Percentiles rank a stretch among this genome's conserved stretches.
Evolutionary conservation across 2,329 filamentous ascomycete genomes (phyloP).

Genomic region (Acrodontium crateriforme): DNA sequence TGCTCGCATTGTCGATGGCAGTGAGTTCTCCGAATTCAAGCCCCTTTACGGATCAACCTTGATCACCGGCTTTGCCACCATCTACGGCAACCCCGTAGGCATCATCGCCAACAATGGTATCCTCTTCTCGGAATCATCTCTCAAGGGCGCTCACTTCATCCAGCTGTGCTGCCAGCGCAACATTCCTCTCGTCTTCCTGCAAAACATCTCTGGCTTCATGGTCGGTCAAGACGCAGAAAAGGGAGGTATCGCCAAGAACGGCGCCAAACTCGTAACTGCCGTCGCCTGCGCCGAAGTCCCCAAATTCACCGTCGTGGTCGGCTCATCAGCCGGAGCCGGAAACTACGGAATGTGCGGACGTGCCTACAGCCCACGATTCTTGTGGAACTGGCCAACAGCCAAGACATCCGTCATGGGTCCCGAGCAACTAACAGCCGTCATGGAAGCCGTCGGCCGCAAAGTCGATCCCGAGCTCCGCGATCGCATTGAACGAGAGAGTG

Average conservation of each 20-base stretch:
- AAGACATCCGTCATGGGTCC: conserved; percentile 91
- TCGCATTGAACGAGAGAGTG: conserved; percentile 79
- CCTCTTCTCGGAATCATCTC: conserved; percentile 71
- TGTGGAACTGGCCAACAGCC: conserved; percentile 98
- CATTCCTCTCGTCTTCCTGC: conserved; percentile 81
- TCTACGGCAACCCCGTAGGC: conserved; percentile 81
- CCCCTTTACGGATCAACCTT: conserved; percentile 77
- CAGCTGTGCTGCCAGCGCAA: conserved; percentile 84
- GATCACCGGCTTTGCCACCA: conserved; percentile 73
- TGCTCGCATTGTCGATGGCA: conserved; percentile 81
- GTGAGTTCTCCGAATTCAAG: conserved; percentile 88
- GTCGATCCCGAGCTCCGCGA: conserved; percentile 68
- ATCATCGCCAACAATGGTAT: conserved; percentile 96
- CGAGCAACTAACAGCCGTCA: conserved; percentile 81
- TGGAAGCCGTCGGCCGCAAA: conserved; percentile 82
- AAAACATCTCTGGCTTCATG: conserved; percentile 98
- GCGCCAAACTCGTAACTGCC: conserved; percentile 89
- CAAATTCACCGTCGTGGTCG: conserved; percentile 95
- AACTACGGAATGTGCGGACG: conserved; percentile 98
- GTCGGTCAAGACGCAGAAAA: conserved; percentile 84
- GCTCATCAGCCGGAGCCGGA: conserved; percentile 79
- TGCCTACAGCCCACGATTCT: conserved; percentile 77
- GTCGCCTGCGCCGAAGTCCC: conserved; percentile 89
- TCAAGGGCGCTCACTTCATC: conserved; percentile 95
- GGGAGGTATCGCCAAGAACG: conserved; percentile 94